Evolutionary conservation across 192 early-diverging fungal species (phyloP).

Genomic region (Spizellomyces punctatus): DNA sequence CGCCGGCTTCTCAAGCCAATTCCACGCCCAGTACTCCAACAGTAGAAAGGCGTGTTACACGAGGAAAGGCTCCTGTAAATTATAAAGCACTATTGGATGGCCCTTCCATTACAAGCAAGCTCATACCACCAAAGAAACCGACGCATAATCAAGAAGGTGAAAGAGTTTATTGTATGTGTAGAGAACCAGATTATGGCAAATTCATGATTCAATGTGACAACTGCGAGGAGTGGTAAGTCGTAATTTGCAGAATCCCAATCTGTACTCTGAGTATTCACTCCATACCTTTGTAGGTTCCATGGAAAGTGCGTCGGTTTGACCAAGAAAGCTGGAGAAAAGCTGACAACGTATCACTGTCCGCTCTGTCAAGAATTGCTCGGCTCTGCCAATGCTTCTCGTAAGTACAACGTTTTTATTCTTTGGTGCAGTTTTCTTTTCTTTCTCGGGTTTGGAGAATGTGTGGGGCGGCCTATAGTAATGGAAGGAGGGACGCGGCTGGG

Average conservation of each 20-base stretch:
- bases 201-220: constrained; percentile 79
- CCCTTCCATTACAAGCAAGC: constrained; percentile 20
- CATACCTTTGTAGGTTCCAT: constrained; percentile 55
- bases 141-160: constrained; percentile 47
- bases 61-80: constrained; percentile 21
- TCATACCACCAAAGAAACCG: constrained; percentile 42
- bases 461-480: too few relatives aligned
- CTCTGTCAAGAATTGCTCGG: constrained; percentile 30
- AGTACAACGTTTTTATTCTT: constrained; percentile 20
- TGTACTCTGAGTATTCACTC: constrained; percentile 13
- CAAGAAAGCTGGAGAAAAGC: constrained; percentile 51
- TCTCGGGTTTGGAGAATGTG: background rate
- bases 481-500: too few relatives aligned
- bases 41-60: constrained; percentile 9
- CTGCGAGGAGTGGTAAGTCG: constrained; percentile 73
- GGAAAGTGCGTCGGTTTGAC: constrained; percentile 62
- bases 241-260: background rate
- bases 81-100: constrained; percentile 36
- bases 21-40: background rate
- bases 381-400: constrained; percentile 3
- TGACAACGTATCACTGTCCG: constrained; percentile 44
- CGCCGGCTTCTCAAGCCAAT: too few relatives aligned
- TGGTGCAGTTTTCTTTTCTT: constrained; percentile 6
- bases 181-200: constrained; percentile 66
- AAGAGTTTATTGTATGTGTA: constrained; percentile 73